Evolutionary conservation across 495 filamentous ascomycete species (phyloP).

Genomic region (Penicillium arizonense): DNA sequence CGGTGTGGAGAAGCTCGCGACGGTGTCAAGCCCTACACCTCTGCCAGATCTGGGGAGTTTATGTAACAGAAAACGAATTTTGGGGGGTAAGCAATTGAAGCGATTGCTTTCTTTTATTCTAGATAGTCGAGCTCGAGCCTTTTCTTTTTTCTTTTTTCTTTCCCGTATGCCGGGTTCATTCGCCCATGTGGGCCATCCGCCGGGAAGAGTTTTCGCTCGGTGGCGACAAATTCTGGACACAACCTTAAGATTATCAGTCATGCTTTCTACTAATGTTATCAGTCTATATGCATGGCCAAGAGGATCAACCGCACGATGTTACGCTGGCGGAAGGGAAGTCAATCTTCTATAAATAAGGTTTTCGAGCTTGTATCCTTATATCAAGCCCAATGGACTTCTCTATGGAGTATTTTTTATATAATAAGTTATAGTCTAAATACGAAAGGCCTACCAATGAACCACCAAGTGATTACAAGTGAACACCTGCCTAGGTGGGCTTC

Average conservation of each 20-base stretch:
- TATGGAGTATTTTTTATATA: too few relatives aligned
- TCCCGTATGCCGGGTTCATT: not conserved
- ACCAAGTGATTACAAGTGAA: too few relatives aligned
- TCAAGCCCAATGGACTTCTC: too few relatives aligned
- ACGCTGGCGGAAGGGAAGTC: too few relatives aligned
- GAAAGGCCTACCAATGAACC: too few relatives aligned
- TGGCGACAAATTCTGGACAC: not conserved
- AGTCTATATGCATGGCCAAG: slow-evolving; percentile 15
- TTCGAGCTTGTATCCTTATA: too few relatives aligned
- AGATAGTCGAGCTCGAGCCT: not conserved
- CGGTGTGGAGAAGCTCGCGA: slow-evolving; percentile 24
- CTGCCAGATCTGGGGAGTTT: slow-evolving; percentile 20
- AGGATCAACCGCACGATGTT: not conserved
- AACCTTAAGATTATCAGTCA: not conserved
- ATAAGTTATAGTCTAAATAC: too few relatives aligned
- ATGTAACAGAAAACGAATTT: slow-evolving; percentile 24
- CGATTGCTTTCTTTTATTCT: not conserved
- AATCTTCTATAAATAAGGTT: too few relatives aligned
- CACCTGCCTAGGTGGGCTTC: too few relatives aligned
- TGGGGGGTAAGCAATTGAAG: slow-evolving; percentile 8
- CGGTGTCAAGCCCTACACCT: slow-evolving; percentile 13
- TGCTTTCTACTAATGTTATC: not conserved
- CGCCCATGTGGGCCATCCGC: not conserved
- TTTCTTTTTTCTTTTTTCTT: not conserved
- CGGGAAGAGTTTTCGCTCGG: slow-evolving; percentile 3